phyloP scores from a whole-genome alignment of 1,139 yeast species.

The Suhomyces bokatorum region DNA sequence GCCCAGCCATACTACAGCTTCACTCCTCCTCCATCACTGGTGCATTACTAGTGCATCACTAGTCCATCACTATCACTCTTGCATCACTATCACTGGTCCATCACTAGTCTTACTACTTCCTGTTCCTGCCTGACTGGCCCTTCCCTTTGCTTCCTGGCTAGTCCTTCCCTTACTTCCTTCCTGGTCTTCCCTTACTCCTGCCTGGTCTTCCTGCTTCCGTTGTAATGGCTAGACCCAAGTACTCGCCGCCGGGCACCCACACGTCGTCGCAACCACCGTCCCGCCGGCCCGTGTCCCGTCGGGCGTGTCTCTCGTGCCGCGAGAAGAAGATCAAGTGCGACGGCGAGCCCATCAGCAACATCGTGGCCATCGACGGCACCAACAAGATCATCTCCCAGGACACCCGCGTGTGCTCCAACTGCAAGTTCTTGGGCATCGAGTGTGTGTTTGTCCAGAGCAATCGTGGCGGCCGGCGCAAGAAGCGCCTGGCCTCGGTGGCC shows the following conservation, averaged over 20 bases:
- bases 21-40: too few species aligned
- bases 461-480: constrained; percentile 58
- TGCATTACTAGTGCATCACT: too few species aligned
- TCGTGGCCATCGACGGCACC: constrained; percentile 18
- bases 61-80: too few species aligned
- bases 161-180: too few species aligned
- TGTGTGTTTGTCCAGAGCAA: constrained; percentile 61
- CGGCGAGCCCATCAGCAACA: constrained; percentile 45
- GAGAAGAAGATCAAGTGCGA: constrained; percentile 66
- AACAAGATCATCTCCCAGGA: constrained; percentile 16
- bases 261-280: constrained; percentile 3
- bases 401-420: constrained; percentile 48
- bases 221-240: constrained; percentile 3
- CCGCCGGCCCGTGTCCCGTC: constrained; percentile 45
- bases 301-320: constrained; percentile 63
- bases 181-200: too few species aligned
- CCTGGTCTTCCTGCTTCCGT: too few species aligned
- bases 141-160: too few species aligned
- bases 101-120: too few species aligned
- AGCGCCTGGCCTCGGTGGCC: constrained; percentile 16
- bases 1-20: too few species aligned
- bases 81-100: too few species aligned
- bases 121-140: too few species aligned
- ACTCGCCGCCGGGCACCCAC: constrained; percentile 1
- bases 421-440: constrained; percentile 47